These are phyloP conservation scores for Wickerhamomyces canadensis DNA, from an alignment of 805 yeast species.

Conservation along the genomic window DNA sequence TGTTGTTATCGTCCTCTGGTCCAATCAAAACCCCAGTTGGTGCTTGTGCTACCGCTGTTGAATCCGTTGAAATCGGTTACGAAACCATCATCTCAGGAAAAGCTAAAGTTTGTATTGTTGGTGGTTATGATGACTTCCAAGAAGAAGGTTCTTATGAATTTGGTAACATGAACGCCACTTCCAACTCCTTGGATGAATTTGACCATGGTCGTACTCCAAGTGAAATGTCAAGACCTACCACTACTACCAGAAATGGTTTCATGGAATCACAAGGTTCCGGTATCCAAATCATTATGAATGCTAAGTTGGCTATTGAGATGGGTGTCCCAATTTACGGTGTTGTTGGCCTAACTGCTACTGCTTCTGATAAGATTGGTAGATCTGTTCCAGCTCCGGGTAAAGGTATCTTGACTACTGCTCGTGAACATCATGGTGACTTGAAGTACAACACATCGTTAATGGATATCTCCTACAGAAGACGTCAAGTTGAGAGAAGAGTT, in stretches of 20 bases:
- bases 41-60: slow-evolving; percentile 99
- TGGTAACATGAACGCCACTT: slow-evolving; percentile 98
- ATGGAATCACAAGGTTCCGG: slow-evolving; percentile 99
- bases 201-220: slow-evolving; percentile 96
- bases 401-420: slow-evolving; percentile 97
- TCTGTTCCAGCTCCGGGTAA: slow-evolving; percentile 99
- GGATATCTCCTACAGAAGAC: slow-evolving; percentile 87
- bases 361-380: slow-evolving; percentile 97
- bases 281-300: slow-evolving; percentile 93
- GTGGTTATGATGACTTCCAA: slow-evolving; percentile 99
- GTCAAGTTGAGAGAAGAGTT: slow-evolving; percentile 81
- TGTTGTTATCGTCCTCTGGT: slow-evolving; percentile 93
- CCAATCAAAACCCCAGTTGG: slow-evolving; percentile 99
- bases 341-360: slow-evolving; percentile 91
- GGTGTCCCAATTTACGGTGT: slow-evolving; percentile 99
- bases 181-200: slow-evolving; percentile 80
- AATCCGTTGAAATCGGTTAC: slow-evolving; percentile 93
- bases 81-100: slow-evolving; percentile 91
- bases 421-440: slow-evolving; percentile 80
- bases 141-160: slow-evolving; percentile 98
- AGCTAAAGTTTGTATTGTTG: slow-evolving; percentile 94
- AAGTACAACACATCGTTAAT: slow-evolving; percentile 76
- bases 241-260: slow-evolving; percentile 94
- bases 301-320: slow-evolving; percentile 90
- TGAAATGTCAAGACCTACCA: slow-evolving; percentile 98